Evolutionary conservation across 225 moss, liverwort and hornwort genomes (phyloP).

Genomic region (Straminergon stramineum): DNA sequence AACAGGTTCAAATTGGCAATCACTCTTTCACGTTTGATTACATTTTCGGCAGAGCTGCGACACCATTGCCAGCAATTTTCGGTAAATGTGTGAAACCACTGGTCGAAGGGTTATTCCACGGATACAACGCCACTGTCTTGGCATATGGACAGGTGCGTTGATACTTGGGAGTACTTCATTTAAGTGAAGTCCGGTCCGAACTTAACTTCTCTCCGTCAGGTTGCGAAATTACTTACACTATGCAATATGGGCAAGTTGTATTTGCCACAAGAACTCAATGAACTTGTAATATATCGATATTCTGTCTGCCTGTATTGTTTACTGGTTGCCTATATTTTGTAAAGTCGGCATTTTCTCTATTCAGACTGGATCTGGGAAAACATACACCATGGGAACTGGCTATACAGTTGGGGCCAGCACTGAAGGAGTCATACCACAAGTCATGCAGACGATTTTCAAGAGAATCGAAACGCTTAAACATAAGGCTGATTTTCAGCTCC

Average conservation of each 20-base stretch:
- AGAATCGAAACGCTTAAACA: constrained; percentile 60
- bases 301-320: not conserved
- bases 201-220: not conserved
- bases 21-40: constrained; percentile 94
- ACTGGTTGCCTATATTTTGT: not conserved
- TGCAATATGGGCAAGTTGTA: not conserved
- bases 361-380: constrained; percentile 96
- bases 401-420: constrained; percentile 73
- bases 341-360: not conserved
- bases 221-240: not conserved
- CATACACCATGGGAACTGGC: constrained; percentile 95
- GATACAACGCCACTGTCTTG: constrained; percentile 93
- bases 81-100: constrained; percentile 82
- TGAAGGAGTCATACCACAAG: constrained; percentile 83
- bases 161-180: not conserved
- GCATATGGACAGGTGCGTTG: constrained; percentile 86
- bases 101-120: constrained; percentile 89
- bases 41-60: constrained; percentile 69
- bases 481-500: constrained; percentile 84
- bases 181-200: not conserved
- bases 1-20: constrained; percentile 87
- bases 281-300: not conserved
- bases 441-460: constrained; percentile 80
- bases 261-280: not conserved
- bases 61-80: constrained; percentile 59